Percentiles rank a stretch among this genome's conserved stretches.
phyloP scores from a whole-genome alignment of 1,284 basidiomycete genomes.

The Ceratobasidium papillatum region DNA sequence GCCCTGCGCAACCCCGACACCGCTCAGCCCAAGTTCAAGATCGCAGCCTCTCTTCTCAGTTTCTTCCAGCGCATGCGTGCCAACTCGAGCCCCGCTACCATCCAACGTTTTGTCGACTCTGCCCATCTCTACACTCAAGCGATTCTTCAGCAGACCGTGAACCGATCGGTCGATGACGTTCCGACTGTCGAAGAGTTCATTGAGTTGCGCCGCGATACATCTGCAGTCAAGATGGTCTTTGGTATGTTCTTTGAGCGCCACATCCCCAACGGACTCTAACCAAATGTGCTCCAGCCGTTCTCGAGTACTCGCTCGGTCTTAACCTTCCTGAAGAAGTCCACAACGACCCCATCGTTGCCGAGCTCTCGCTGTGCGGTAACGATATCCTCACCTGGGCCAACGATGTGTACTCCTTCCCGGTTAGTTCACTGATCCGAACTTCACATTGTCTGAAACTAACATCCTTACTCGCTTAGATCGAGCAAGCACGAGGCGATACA shows the following conservation, averaged over 20 bases:
- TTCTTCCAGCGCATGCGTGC: slow-evolving; percentile 54
- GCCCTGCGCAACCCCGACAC: slow-evolving; percentile 50
- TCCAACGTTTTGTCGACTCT: slow-evolving; percentile 54
- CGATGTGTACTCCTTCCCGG: slow-evolving; percentile 45
- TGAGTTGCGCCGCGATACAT: slow-evolving; percentile 56
- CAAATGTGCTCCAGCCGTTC: slow-evolving; percentile 49
- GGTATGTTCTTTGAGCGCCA: slow-evolving; percentile 48
- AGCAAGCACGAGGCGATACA: slow-evolving; percentile 61
- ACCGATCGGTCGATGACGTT: slow-evolving; percentile 54
- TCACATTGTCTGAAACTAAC: slow-evolving; percentile 24
- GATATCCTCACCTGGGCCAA: slow-evolving; percentile 45
- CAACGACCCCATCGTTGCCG: slow-evolving; percentile 42
- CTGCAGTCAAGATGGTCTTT: slow-evolving; percentile 59
- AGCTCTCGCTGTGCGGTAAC: slow-evolving; percentile 42
- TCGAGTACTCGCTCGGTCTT: slow-evolving; percentile 44
- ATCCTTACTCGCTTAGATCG: slow-evolving; percentile 45
- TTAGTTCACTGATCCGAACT: slow-evolving; percentile 20
- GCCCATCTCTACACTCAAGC: slow-evolving; percentile 56
- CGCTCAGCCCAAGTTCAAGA: slow-evolving; percentile 54
- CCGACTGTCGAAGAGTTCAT: slow-evolving; percentile 58
- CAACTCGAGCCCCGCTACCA: slow-evolving; percentile 54
- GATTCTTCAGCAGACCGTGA: slow-evolving; percentile 56
- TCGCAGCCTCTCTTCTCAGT: slow-evolving; percentile 57
- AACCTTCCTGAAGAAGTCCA: slow-evolving; percentile 44
- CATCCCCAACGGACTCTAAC: neutral